Percentiles rank a stretch among this genome's conserved stretches.
Evolutionary conservation across 306 rosid species (phyloP).

Genomic region (Inga oerstediana): DNA sequence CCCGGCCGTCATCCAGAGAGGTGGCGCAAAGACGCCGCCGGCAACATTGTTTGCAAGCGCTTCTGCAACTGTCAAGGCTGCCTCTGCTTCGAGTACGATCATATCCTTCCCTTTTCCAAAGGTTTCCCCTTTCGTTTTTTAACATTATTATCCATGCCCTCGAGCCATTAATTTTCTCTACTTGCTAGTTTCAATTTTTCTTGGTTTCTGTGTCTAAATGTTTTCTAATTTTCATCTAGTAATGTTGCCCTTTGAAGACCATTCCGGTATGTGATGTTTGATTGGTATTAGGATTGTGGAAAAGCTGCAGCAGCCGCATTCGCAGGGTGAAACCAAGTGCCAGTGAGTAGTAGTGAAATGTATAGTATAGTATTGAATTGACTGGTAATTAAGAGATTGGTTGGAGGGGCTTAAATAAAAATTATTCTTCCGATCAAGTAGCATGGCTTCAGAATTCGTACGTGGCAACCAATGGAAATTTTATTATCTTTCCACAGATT

Average conservation of each 20-base stretch:
- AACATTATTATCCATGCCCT: background rate
- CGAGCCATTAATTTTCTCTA: conserved; percentile 2
- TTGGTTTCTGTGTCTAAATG: background rate
- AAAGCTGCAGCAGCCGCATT: background rate
- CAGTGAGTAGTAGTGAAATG: background rate
- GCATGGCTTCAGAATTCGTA: background rate
- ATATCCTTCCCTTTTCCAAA: conserved; percentile 86
- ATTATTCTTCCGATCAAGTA: background rate
- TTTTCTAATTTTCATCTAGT: background rate
- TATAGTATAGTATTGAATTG: conserved; percentile 2
- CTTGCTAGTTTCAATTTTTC: background rate
- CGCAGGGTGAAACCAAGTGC: conserved; percentile 4
- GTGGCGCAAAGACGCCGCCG: conserved; percentile 96
- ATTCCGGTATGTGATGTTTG: background rate
- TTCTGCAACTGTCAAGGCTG: conserved; percentile 86
- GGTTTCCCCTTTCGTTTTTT: conserved; percentile 41
- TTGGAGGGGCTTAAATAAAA: background rate
- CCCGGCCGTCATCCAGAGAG: conserved; percentile 94
- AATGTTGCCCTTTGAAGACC: background rate
- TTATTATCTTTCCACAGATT: background rate
- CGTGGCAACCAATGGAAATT: background rate
- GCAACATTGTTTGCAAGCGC: conserved; percentile 79
- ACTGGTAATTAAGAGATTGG: background rate
- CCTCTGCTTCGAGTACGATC: conserved; percentile 96
- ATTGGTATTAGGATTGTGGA: background rate